phyloP scores from a whole-genome alignment of 1,139 yeast species.

The Pichiaceae sp. region DNA sequence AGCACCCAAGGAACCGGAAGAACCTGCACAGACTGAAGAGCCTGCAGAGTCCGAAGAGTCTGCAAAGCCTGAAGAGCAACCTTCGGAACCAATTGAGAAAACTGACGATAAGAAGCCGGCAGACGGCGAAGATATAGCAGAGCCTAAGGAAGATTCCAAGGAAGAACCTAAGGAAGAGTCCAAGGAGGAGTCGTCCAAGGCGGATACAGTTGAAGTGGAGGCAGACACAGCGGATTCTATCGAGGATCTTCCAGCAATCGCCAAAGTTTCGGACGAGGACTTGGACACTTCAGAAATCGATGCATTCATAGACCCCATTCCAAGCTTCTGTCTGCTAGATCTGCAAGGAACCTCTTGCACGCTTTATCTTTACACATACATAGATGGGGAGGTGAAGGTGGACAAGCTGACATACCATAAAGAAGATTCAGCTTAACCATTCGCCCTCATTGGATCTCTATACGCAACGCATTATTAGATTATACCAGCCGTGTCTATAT shows the following conservation, averaged over 20 bases:
- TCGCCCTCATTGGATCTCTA: not conserved
- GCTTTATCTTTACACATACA: conserved; percentile 73
- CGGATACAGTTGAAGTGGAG: conserved; percentile 3
- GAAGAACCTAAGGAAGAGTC: conserved; percentile 1
- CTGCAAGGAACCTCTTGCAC: conserved; percentile 72
- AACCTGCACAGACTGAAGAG: conserved; percentile 1
- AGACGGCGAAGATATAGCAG: not conserved
- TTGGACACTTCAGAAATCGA: conserved; percentile 22
- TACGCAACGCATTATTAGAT: not conserved
- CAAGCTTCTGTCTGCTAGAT: conserved; percentile 85
- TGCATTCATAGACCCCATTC: conserved; percentile 42
- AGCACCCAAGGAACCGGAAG: conserved; percentile 3
- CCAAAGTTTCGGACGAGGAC: conserved; percentile 3
- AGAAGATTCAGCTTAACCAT: conserved; percentile 26
- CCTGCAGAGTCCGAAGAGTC: not conserved
- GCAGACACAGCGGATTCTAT: conserved; percentile 1
- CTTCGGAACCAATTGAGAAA: conserved; percentile 12
- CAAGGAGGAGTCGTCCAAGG: conserved; percentile 1
- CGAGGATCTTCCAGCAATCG: not conserved
- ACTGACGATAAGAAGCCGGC: not conserved
- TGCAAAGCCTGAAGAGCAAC: not conserved
- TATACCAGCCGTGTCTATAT: not conserved
- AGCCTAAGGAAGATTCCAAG: not conserved
- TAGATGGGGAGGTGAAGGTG: conserved; percentile 81
- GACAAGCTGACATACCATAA: conserved; percentile 81